phyloP scores from a whole-genome alignment of 305 asterid species.

The Ilex paraguariensis region DNA sequence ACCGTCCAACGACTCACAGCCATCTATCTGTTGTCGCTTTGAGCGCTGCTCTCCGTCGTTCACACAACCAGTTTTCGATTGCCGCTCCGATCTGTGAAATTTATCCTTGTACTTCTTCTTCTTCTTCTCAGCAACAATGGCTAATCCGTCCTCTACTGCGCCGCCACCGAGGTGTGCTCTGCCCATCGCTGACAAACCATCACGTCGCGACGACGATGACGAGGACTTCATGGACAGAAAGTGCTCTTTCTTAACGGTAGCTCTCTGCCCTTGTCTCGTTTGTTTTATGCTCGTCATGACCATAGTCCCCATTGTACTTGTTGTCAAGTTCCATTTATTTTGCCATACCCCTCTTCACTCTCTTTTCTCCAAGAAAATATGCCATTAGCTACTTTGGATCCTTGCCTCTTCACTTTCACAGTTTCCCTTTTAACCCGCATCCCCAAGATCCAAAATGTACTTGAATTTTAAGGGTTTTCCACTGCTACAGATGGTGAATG shows the following conservation, averaged over 20 bases:
- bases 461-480: not conserved
- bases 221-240: slow-evolving; percentile 37
- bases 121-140: slow-evolving; percentile 9
- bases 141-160: slow-evolving; percentile 18
- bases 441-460: not conserved
- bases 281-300: slow-evolving; percentile 48
- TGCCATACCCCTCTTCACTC: slow-evolving; percentile 80
- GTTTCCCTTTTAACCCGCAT: not conserved
- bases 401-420: not conserved
- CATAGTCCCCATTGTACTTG: slow-evolving; percentile 41
- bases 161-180: slow-evolving; percentile 8
- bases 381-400: slow-evolving; percentile 22
- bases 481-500: too few relatives aligned
- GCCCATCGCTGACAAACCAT: slow-evolving; percentile 21
- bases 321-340: slow-evolving; percentile 60
- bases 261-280: slow-evolving; percentile 70
- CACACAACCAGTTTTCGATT: too few relatives aligned
- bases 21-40: too few relatives aligned
- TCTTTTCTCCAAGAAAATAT: slow-evolving; percentile 47
- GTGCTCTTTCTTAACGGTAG: slow-evolving; percentile 43
- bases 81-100: too few relatives aligned
- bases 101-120: too few relatives aligned
- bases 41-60: too few relatives aligned
- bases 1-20: too few relatives aligned
- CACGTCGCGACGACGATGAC: slow-evolving; percentile 33